Evolutionary conservation across 495 filamentous ascomycete species (phyloP), one percentile per base, ranked within the genome.

Genomic region (Paragyromitra xinjiangensis): DNA sequence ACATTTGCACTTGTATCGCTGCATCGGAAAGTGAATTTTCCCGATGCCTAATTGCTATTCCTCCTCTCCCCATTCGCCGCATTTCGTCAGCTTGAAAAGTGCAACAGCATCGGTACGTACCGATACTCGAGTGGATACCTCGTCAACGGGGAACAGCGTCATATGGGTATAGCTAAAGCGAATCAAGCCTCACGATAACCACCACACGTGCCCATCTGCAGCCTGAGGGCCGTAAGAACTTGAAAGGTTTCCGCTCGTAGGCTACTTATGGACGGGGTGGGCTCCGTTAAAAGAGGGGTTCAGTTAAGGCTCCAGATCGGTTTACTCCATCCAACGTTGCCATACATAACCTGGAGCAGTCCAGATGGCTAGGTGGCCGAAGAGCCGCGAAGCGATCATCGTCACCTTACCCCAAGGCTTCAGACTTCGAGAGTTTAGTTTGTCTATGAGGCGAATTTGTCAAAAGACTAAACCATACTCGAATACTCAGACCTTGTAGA

Each of bases 231-330:
- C 50, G 12, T 56, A 29, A 56, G 70, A 73, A 73, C 8, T 55
- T 48, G 56, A 62, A n/a, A 2, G 34, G 22, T 7, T 68, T 65
- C 37, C 2, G 40, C 26, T 39, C 11, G 26, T 56, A 45, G 1
- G 19, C 4, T 51, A 8, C 42, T 39, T 26, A 12, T 22, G 19
- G 14, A 48, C 72, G 67, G 69, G 67, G 29, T 55, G n/a, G 11
- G 9, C 34, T 65, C 73, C 74, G 68, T 66, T 39, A 48, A 77
- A 63, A 44, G 59, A 73, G 63, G 69, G 70, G 48, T 72, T 72
- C 24, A 65, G 48, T 44, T 50, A 58, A 73, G 61, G 61, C 37
- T 69, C 34, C 50, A 69, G 51, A 40, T 73, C 14, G 50, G 9
- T 48, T 24, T 29, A 14, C 26, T 37, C 45, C 45, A 44, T 22